Evolutionary conservation across 2,329 filamentous ascomycete species (phyloP).

Genomic region (Xylariaceae sp.): DNA sequence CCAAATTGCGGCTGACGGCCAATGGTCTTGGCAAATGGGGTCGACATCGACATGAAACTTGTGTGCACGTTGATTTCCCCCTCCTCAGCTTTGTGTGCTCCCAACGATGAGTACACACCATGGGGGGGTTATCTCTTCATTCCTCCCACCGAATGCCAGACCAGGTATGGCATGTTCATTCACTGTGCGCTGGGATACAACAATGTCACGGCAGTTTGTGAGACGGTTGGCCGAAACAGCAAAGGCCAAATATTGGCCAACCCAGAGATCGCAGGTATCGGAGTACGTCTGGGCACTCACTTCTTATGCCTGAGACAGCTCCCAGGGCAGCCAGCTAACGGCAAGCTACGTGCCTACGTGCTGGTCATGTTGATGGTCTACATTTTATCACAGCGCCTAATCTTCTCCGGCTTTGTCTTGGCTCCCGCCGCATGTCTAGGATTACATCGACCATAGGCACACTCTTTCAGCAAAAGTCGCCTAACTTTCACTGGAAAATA

Average conservation of each 20-base stretch:
- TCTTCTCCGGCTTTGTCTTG: too few species aligned
- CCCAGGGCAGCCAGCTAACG: slow-evolving; percentile 3
- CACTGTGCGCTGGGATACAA: slow-evolving; percentile 10
- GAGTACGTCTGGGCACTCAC: slow-evolving; percentile 9
- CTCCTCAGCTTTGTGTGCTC: neutral
- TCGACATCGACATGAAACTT: neutral
- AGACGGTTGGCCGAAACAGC: slow-evolving; percentile 30
- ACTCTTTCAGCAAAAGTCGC: too few species aligned
- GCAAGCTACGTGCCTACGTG: neutral
- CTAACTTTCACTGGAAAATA: too few species aligned
- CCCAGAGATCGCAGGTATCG: slow-evolving; percentile 21
- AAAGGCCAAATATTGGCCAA: slow-evolving; percentile 16
- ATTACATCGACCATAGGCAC: too few species aligned
- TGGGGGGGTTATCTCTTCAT: slow-evolving; percentile 10
- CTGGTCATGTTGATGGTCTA: neutral
- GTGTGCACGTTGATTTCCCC: neutral
- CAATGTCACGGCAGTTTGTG: neutral
- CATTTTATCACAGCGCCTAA: too few species aligned
- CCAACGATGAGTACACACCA: too few species aligned
- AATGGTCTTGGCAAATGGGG: too few species aligned
- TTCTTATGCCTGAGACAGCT: slow-evolving; percentile 20
- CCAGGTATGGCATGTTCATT: slow-evolving; percentile 12
- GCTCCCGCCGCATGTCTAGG: too few species aligned
- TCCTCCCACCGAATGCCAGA: slow-evolving; percentile 11
- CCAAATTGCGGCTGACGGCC: too few species aligned